phyloP scores from a whole-genome alignment of 2,329 filamentous ascomycete genomes.

The Penicillium sp. region DNA sequence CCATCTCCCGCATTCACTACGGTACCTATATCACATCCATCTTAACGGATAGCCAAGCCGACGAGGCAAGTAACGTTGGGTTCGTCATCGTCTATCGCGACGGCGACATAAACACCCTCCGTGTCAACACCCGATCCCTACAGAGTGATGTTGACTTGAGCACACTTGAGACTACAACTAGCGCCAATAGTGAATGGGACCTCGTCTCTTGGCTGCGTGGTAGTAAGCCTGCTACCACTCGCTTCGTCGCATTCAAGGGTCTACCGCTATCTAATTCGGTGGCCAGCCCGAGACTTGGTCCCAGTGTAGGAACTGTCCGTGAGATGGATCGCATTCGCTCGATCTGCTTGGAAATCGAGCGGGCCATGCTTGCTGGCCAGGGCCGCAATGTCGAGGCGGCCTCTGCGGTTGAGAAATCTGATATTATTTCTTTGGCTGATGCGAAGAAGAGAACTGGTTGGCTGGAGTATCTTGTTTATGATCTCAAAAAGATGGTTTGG shows the following conservation, averaged over 20 bases:
- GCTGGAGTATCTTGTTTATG: conserved; percentile 83
- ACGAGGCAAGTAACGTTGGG: conserved; percentile 78
- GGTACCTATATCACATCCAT: conserved; percentile 92
- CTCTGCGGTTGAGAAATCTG: conserved; percentile 54
- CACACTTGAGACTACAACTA: conserved; percentile 28
- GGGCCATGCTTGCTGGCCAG: conserved; percentile 57
- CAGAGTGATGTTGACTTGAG: conserved; percentile 55
- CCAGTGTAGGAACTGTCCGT: conserved; percentile 31
- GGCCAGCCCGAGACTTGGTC: conserved; percentile 19
- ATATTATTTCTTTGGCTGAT: conserved; percentile 80
- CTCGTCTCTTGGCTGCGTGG: conserved; percentile 44
- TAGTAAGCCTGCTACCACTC: conserved; percentile 29
- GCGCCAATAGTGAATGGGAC: conserved; percentile 40
- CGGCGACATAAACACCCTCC: conserved; percentile 66
- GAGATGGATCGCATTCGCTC: conserved; percentile 57
- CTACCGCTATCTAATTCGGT: conserved; percentile 38
- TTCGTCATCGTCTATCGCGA: conserved; percentile 76
- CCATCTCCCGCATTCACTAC: conserved; percentile 69
- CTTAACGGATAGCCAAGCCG: conserved; percentile 71
- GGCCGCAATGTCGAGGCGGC: conserved; percentile 38
- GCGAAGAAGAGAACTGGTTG: conserved; percentile 84
- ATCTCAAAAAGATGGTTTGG: conserved; percentile 94
- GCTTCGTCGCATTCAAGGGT: conserved; percentile 46
- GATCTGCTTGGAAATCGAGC: conserved; percentile 75
- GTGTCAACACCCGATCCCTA: conserved; percentile 83